Conservation (phyloP, 768 basidiomycete genomes). For the Goffeauzyma gilvescens region DNA sequence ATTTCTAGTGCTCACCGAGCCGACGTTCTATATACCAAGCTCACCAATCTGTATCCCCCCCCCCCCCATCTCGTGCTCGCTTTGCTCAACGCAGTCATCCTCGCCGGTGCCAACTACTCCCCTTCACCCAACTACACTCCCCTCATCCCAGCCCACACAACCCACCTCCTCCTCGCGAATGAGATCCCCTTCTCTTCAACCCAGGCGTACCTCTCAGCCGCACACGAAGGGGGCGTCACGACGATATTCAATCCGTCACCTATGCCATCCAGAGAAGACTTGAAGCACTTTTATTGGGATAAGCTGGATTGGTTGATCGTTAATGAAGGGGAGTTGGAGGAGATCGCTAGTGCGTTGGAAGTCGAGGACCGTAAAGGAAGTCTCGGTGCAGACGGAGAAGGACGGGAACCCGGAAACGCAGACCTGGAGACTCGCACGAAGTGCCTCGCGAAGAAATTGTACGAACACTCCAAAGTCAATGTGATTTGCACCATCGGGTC, state of each 20-base stretch:
- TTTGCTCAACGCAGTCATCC: conserved; percentile 19
- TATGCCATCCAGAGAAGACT: conserved; percentile 27
- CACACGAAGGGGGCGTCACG: conserved; percentile 9
- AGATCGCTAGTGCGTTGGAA: conserved; percentile 10
- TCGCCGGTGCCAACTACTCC: conserved; percentile 27
- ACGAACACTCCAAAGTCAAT: neutral
- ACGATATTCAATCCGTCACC: conserved; percentile 36
- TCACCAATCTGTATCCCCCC: too few relatives aligned
- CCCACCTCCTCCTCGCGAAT: conserved; percentile 35
- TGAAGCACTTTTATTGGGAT: conserved; percentile 30
- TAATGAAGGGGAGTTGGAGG: conserved; percentile 33
- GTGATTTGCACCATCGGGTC: conserved; percentile 9
- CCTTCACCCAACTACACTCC: conserved; percentile 12
- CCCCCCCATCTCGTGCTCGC: neutral
- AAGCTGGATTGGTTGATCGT: conserved; percentile 33
- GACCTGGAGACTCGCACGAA: neutral
- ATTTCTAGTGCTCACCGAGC: neutral
- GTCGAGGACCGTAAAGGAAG: conserved; percentile 4
- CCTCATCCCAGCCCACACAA: conserved; percentile 22
- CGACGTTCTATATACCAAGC: neutral
- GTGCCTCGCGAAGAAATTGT: neutral
- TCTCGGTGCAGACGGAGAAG: too few relatives aligned
- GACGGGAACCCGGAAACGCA: too few relatives aligned
- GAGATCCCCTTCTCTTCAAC: conserved; percentile 34
- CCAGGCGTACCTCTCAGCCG: conserved; percentile 18